A percentile compares a stretch with the other conserved stretches of the same genome.
phyloP scores from a whole-genome alignment of 306 rosid genomes.

The Bauhinia variegata region DNA sequence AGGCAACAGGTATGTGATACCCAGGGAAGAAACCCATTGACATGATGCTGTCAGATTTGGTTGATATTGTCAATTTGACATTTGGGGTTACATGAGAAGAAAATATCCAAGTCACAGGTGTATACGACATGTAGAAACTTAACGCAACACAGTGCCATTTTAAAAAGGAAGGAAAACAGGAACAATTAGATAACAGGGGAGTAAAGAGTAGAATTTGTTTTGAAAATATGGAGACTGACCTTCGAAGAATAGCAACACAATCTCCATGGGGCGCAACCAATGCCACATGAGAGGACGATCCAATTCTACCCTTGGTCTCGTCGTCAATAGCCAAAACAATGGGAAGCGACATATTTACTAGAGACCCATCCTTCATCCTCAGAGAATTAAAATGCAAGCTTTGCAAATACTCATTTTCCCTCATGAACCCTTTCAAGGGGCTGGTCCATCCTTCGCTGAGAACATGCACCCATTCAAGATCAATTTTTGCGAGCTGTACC shows the following conservation, averaged over 20 bases:
- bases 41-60: not conserved
- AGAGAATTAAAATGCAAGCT: conserved; percentile 87
- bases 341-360: conserved; percentile 93
- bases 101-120: not conserved
- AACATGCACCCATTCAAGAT: conserved; percentile 93
- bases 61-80: not conserved
- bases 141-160: not conserved
- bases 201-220: not conserved
- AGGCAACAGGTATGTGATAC: not conserved
- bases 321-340: conserved; percentile 89
- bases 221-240: conserved; percentile 49
- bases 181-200: conserved; percentile 16
- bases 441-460: conserved; percentile 95
- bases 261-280: conserved; percentile 78
- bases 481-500: conserved; percentile 65
- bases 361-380: conserved; percentile 63
- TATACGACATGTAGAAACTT: not conserved
- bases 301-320: conserved; percentile 63
- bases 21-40: conserved; percentile 3
- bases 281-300: conserved; percentile 57
- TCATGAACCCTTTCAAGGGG: conserved; percentile 93
- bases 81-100: not conserved
- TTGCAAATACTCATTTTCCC: conserved; percentile 87
- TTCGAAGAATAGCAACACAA: conserved; percentile 69
- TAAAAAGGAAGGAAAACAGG: not conserved